Evolutionary conservation across 2,329 filamentous ascomycete genomes (phyloP), one percentile per base, ranked within the genome.

Genomic region (Talaromyces piceae): DNA sequence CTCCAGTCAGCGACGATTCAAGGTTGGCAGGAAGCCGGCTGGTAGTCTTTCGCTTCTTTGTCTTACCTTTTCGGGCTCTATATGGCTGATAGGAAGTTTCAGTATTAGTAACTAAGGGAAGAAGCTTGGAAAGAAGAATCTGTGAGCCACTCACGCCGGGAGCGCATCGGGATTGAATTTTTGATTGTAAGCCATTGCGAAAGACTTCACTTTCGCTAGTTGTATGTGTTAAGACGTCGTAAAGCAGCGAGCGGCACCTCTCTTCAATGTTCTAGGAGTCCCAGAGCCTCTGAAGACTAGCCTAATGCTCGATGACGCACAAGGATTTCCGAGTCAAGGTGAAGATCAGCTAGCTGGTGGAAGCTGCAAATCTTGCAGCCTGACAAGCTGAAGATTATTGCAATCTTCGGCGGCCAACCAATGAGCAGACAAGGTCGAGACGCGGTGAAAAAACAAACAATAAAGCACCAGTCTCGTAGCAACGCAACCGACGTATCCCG

Each of bases 161-260:
- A 98, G 82, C 67, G 90, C 88, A 76, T 98, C 91, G 28, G 91
- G 91, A 70, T 98, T 95, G 75, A 90, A 93, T 51, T 86, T 82
- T 69, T 83, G 84, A 73, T 95, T 95, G 78, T 97, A 97, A 51
- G 91, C 91, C 91, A 97, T 97, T 55, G 66, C 57, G 30, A 44
- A 11, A 37, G 33, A n/a, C 16, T 9, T 18, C n/a, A n/a, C 16
- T 18, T 3, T 18, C 33, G 16, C 16, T 18, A 11, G 20, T 6
- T 37, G 31, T 37, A n/a, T 18, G 6, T 37, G 33, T 37, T n/a
- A 11, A 18, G 12, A 37, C 16, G 33, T 37, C n/a, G n/a, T 37
- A 9, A 9, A 9, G 20, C 16, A 18, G 33, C 33, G 9, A 37
- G 33, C 8, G 16, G 7, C 33, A 8, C 33, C 16, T 37, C 33